Evolutionary conservation across 176 grass and related monocot species (phyloP), one percentile per base, ranked within the genome.

Genomic region (Panicum miliaceum): DNA sequence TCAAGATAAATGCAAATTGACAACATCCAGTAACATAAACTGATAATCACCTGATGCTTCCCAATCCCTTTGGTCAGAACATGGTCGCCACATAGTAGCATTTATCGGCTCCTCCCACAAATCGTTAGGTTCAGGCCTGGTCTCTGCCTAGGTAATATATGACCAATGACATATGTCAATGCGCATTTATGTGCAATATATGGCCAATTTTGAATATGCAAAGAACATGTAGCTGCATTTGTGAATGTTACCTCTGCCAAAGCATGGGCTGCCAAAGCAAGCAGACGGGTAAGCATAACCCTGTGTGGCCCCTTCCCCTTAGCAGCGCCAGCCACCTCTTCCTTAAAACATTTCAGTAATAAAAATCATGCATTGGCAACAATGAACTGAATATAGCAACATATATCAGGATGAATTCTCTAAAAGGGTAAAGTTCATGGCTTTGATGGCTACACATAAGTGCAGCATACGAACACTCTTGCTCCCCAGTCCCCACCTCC

Each of bases 61-160:
- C 83, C 83, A 82, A 65, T 76, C 57, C 74, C 89, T 85, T 82
- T 96, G 52, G 76, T 98, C 40, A 66, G 91, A 90, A 86, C 96
- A 98, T 71, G 91, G 91, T 56, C n/a, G 90, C 96, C 96, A 95
- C 58, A 82, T 54, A 82, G 91, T 85, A 62, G 96, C 89, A 84
- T 95, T 92, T 79, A 92, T 51, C 0, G 89, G 89, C 66, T 98
- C 96, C 83, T 89, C 75, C 96, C 96, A 98, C 77, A 98, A 77
- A 86, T 95, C 93, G 35, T 81, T 69, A 79, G 93, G 91, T 84
- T 95, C 93, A 12, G 85, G 80, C 85, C 80, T 95, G 79, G 77
- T 85, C 54, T 92, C 96, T 94, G 91, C 93, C 96, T 98, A 95
- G 72, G 82, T 88, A 83, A 86, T 29, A 79, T 47, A 52, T 81